Conservation (phyloP, 1,284 basidiomycete genomes). For the Chalciporus piperatoides region DNA sequence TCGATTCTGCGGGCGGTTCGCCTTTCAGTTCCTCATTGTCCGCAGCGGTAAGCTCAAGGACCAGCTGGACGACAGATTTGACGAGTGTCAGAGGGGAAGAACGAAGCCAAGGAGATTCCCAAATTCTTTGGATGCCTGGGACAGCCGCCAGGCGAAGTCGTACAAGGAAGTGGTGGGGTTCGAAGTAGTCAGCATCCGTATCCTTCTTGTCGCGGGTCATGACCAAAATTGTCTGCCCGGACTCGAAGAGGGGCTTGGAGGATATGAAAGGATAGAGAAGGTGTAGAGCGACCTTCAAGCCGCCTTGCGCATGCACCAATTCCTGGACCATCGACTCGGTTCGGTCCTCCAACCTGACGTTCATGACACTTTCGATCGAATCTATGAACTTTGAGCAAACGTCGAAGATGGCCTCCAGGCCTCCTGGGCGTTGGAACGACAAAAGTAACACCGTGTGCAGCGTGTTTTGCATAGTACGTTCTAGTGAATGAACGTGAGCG, state of each 20-base stretch:
- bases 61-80: conserved; percentile 71
- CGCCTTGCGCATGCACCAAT: conserved; percentile 72
- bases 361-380: conserved; percentile 53
- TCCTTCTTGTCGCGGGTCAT: conserved; percentile 76
- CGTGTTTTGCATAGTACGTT: conserved; percentile 68
- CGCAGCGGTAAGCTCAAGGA: conserved; percentile 79
- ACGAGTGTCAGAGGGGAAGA: conserved; percentile 70
- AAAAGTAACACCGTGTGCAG: conserved; percentile 81
- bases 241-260: conserved; percentile 80
- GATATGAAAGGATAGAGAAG: conserved; percentile 77
- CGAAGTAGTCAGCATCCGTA: conserved; percentile 74
- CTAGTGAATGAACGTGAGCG: conserved; percentile 37
- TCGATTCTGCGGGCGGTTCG: conserved; percentile 27
- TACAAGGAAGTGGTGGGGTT: conserved; percentile 84
- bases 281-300: conserved; percentile 78
- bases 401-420: conserved; percentile 66
- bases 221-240: conserved; percentile 75
- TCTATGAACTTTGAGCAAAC: conserved; percentile 57
- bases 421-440: conserved; percentile 71
- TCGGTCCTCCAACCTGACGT: conserved; percentile 50
- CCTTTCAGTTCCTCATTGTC: conserved; percentile 73
- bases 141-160: conserved; percentile 71
- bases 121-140: conserved; percentile 68
- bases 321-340: conserved; percentile 57
- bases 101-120: conserved; percentile 84